Base-by-base conservation (phyloP, 2,329 filamentous ascomycete genomes). In the Microcyclosporella mali region DNA sequence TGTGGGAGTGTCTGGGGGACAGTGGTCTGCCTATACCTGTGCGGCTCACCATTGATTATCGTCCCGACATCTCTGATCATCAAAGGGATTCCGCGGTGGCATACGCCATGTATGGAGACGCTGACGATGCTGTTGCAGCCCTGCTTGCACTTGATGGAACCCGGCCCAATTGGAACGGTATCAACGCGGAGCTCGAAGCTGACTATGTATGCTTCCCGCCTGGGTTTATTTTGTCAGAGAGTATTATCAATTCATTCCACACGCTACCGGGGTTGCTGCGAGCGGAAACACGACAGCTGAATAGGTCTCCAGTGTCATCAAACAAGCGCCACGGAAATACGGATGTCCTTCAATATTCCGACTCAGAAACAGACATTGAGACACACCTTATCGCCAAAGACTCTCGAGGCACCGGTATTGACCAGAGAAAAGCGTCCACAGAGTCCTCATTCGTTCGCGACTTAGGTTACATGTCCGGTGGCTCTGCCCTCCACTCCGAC, bases 121-220 rank as follows among this genome's bases (percentile, higher is more conserved):
- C 41, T 14, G 43, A 49, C 14, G 38, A 44, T 15, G 49, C 49
- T 14, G 42, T 42, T 2, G 31, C 25, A n/a, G 38, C 34, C 7
- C 12, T 51, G 8, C 17, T 51, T 3, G 43, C 45, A 6, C 44
- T 51, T 1, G 43, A 49, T 29, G 42, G 44, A n/a, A 40, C 40
- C 0, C 40, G 33, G 16, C 49, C 49, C 3, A 41, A 45, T 17
- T 51, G 45, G 49, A 51, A 51, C 33, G 37, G 39, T 9, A 17
- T 33, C 7, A 37, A 46, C 11, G 29, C 18, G 1, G 32, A 40
- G 8, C 17, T 50, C 14, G 44, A 47, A 28, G 43, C 43, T 28
- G 49, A 51, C 12, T 49, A 48, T 16, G 43, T 51, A 7, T 40
- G 38, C 6, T 46, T 49, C 10, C 37, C 45, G 2, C 37, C 45